Percentiles rank a stretch among this genome's conserved stretches.
phyloP scores from a whole-genome alignment of 192 early-diverging fungal genomes.

The Dissophora globulifera region DNA sequence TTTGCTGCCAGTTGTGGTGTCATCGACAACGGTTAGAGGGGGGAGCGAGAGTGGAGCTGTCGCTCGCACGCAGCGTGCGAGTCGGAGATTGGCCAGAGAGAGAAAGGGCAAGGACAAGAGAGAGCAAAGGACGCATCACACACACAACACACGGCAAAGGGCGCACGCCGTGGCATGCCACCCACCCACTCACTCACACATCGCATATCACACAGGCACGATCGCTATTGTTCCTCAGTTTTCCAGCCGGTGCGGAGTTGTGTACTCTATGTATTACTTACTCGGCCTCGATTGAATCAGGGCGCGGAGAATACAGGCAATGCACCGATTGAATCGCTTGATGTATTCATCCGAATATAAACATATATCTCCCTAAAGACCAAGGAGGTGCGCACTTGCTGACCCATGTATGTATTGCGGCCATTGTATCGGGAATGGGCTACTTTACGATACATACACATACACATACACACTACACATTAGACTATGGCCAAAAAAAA shows the following conservation, averaged over 20 bases:
- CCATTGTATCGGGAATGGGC: too few species aligned
- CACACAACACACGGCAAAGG: not conserved
- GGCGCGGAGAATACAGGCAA: too few species aligned
- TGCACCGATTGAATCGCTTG: too few species aligned
- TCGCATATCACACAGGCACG: not conserved
- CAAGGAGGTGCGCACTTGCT: too few species aligned
- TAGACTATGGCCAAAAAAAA: too few species aligned
- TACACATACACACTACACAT: too few species aligned
- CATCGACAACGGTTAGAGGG: conserved; percentile 17
- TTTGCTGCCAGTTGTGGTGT: not conserved
- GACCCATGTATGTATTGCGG: too few species aligned
- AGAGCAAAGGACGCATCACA: too few species aligned
- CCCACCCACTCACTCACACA: not conserved
- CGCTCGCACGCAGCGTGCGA: conserved; percentile 25
- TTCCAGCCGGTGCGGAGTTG: conserved; percentile 3
- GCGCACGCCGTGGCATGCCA: not conserved
- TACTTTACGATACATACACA: too few species aligned
- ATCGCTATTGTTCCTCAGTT: not conserved
- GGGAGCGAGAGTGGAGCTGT: conserved; percentile 21
- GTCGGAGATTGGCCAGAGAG: conserved; percentile 38
- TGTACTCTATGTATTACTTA: not conserved
- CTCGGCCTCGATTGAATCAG: too few species aligned
- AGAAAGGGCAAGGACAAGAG: conserved; percentile 5
- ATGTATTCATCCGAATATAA: too few species aligned
- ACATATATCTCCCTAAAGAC: too few species aligned